Evolutionary conservation across 2,329 filamentous ascomycete genomes (phyloP), one percentile per base, ranked within the genome.

Genomic region (Sporothrix protearum): DNA sequence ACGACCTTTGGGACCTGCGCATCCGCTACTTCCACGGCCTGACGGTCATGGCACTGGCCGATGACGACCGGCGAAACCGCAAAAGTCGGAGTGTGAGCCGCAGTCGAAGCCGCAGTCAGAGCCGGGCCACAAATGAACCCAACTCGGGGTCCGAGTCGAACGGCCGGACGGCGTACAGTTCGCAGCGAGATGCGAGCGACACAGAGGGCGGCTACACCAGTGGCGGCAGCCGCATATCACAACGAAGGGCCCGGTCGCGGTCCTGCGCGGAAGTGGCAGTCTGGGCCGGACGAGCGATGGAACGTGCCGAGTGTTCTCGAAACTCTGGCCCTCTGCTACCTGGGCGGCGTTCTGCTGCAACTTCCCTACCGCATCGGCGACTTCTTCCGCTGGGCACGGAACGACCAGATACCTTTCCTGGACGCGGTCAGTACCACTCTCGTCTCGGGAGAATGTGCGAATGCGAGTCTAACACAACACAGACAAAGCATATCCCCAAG

Each of bases 1-100:
- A 89, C 72, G 94, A 97, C 78, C 85, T 99, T 16, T 99, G 96
- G 95, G 85, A 90, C 69, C 82, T 97, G 68, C 88, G 93, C 5
- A 82, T 85, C 2, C 81, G 86, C 49, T 77, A 79, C 68, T 83
- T 94, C 49, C 84, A 87, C 66, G 85, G 84, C 63, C 82, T 92
- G 28, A 82, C 82, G 64, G 79, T 80, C 76, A 83, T 74, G 45
- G 77, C 64, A 78, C 80, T 66, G 76, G 78, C 55, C 75, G 78
- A 61, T 9, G 71, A 66, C 42, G 39, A 39, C 14, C 7, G 59
- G 53, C 69, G 67, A 25, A 69, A 63, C n/a, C 69, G 57, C 7
- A n/a, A 47, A 3, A 73, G 72, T 39, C 49, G 69, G 81, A 69
- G 71, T 69, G 25, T 72, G 53, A 55, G 73, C 71, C 71, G 3